These are phyloP conservation scores for Sinapis alba DNA, from an alignment of 441 rosid genomes.

Conservation along the genomic window DNA sequence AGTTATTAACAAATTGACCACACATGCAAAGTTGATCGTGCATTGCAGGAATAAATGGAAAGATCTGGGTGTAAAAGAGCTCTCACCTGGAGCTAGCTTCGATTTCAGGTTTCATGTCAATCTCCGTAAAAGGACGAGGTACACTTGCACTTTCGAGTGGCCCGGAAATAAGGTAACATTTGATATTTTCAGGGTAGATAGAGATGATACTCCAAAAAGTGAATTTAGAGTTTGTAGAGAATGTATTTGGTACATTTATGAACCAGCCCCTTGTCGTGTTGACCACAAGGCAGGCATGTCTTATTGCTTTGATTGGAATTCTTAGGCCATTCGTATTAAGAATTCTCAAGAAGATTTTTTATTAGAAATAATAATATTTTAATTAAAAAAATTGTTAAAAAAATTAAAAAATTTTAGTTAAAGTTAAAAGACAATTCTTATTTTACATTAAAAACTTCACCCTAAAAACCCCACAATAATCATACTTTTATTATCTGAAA, in stretches of 20 bases:
- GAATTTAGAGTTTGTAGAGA: slow-evolving; percentile 16
- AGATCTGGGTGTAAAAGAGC: background rate
- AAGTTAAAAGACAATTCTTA: too few relatives aligned
- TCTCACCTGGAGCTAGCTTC: background rate
- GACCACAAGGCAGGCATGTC: background rate
- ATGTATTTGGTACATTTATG: slow-evolving; percentile 26
- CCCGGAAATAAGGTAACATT: background rate
- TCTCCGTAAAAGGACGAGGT: slow-evolving; percentile 13
- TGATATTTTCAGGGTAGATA: slow-evolving; percentile 19
- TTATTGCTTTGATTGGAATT: slow-evolving; percentile 10
- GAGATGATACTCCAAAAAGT: background rate
- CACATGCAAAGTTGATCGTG: background rate
- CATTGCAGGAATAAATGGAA: slow-evolving; percentile 11
- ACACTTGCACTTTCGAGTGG: slow-evolving; percentile 22
- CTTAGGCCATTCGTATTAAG: background rate
- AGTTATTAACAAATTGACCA: background rate
- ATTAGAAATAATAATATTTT: background rate
- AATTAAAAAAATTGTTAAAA: too few relatives aligned
- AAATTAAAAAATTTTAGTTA: too few relatives aligned
- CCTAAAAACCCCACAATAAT: too few relatives aligned
- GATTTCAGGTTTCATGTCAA: slow-evolving; percentile 27
- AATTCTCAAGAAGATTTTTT: background rate
- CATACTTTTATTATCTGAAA: background rate
- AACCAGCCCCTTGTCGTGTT: slow-evolving; percentile 18
- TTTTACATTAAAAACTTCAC: too few relatives aligned